These are phyloP conservation scores for Sistotremastrum suecicum DNA, from an alignment of 768 basidiomycete species.

Conservation along the genomic window DNA sequence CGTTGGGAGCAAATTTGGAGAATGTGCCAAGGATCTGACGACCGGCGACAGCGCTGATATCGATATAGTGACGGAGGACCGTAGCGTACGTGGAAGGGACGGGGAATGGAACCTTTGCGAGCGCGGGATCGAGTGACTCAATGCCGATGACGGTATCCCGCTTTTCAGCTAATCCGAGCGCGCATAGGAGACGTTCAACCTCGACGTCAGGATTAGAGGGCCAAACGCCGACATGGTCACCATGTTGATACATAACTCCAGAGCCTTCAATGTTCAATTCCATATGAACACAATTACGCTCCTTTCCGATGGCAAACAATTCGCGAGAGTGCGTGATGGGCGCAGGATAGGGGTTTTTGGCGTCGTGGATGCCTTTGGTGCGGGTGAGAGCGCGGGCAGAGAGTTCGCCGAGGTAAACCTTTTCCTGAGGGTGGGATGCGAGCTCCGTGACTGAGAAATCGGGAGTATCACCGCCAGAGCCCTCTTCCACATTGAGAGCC, in stretches of 20 bases:
- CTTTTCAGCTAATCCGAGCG: constrained; percentile 73
- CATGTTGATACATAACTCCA: constrained; percentile 97
- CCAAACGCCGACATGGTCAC: constrained; percentile 97
- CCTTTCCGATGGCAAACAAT: constrained; percentile 58
- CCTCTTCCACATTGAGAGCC: constrained; percentile 83
- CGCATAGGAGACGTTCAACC: constrained; percentile 75
- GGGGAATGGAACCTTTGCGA: constrained; percentile 98
- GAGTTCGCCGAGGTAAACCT: constrained; percentile 94
- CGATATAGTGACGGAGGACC: constrained; percentile 92
- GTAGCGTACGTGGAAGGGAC: constrained; percentile 90
- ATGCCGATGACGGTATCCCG: constrained; percentile 77
- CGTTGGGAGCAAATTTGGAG: constrained; percentile 76
- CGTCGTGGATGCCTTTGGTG: constrained; percentile 93
- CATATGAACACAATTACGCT: constrained; percentile 88
- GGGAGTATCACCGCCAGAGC: constrained; percentile 86
- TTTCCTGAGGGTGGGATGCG: constrained; percentile 58
- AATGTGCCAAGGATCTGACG: constrained; percentile 84
- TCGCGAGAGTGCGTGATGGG: constrained; percentile 68
- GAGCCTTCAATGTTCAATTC: constrained; percentile 91
- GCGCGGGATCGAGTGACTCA: constrained; percentile 92
- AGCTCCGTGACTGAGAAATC: constrained; percentile 90
- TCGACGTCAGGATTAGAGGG: constrained; percentile 88
- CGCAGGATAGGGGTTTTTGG: constrained; percentile 92
- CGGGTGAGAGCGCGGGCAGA: constrained; percentile 87
- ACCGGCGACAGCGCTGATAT: constrained; percentile 88